These are phyloP conservation scores for Pichia sp. DNA, from an alignment of 1,139 yeast genomes.

Conservation along the genomic window DNA sequence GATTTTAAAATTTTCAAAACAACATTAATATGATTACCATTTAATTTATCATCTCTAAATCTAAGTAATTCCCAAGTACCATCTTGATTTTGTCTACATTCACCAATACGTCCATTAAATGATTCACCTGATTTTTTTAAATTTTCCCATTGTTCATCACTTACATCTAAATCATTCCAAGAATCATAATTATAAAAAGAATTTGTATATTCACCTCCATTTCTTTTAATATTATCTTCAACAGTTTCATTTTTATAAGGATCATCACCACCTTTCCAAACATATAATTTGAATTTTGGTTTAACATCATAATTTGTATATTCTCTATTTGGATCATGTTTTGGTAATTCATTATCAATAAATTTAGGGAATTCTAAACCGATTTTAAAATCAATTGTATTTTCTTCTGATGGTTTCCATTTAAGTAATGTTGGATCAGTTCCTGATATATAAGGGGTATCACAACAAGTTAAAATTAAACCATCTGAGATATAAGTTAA, in stretches of 20 bases:
- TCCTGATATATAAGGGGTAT: conserved; percentile 80
- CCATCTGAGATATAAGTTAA: conserved; percentile 93
- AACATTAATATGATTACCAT: conserved; percentile 78
- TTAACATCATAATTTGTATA: conserved; percentile 76
- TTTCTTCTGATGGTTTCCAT: conserved; percentile 98
- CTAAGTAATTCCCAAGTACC: conserved; percentile 80
- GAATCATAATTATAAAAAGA: conserved; percentile 46
- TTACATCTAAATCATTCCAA: conserved; percentile 57
- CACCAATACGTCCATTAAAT: conserved; percentile 84
- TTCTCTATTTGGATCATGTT: conserved; percentile 62
- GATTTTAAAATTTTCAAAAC: conserved; percentile 79
- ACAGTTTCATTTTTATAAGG: conserved; percentile 22
- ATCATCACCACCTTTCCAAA: conserved; percentile 67
- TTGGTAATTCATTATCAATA: conserved; percentile 65
- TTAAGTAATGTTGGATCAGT: conserved; percentile 78
- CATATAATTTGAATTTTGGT: conserved; percentile 60
- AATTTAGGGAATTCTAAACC: conserved; percentile 59
- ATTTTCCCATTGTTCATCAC: conserved; percentile 76
- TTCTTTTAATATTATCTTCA: conserved; percentile 24
- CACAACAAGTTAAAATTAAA: conserved; percentile 85
- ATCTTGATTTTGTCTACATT: conserved; percentile 52
- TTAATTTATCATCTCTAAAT: conserved; percentile 86
- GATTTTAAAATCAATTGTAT: conserved; percentile 82
- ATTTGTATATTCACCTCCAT: conserved; percentile 28
- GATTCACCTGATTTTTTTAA: conserved; percentile 71